Conservation (phyloP, 148 eudicot species). For the Silene conica region DNA sequence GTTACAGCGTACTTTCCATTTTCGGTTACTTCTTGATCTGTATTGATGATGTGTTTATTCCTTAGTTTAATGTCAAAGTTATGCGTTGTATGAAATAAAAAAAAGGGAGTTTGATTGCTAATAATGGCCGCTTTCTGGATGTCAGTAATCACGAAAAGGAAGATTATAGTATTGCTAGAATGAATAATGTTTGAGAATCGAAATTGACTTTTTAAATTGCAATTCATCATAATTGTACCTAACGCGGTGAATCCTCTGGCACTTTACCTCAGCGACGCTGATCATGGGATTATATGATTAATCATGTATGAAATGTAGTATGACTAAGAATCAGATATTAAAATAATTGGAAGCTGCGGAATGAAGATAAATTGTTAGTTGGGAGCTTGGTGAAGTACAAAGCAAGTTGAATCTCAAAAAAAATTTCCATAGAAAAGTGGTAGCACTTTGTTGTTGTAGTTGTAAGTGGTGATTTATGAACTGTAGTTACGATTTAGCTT, state of each 20-base stretch:
- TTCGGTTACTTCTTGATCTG: not conserved
- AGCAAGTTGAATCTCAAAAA: no score
- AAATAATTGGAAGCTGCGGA: not conserved
- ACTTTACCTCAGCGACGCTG: conserved; percentile 5
- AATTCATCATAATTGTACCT: not conserved
- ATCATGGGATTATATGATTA: conserved; percentile 11
- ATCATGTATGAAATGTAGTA: not conserved
- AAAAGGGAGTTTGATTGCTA: not conserved
- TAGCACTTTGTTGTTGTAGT: not conserved
- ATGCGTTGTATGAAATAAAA: not conserved
- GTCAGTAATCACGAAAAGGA: conserved; percentile 3
- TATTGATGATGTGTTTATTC: not conserved
- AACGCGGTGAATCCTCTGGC: conserved; percentile 16
- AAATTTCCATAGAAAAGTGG: not conserved
- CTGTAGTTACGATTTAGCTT: no score
- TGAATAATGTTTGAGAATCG: not conserved
- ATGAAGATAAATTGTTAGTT: not conserved
- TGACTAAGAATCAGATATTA: conserved; percentile 1
- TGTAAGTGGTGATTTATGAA: no score
- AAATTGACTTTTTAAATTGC: conserved; percentile 4
- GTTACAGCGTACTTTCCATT: not conserved
- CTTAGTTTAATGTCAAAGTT: conserved; percentile 1
- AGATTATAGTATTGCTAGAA: conserved; percentile 8
- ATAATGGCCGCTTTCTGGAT: conserved; percentile 4
- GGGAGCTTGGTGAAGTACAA: no score